Conservation (phyloP, 352 stramenopile species). For the Elongisporangium prolatum region DNA sequence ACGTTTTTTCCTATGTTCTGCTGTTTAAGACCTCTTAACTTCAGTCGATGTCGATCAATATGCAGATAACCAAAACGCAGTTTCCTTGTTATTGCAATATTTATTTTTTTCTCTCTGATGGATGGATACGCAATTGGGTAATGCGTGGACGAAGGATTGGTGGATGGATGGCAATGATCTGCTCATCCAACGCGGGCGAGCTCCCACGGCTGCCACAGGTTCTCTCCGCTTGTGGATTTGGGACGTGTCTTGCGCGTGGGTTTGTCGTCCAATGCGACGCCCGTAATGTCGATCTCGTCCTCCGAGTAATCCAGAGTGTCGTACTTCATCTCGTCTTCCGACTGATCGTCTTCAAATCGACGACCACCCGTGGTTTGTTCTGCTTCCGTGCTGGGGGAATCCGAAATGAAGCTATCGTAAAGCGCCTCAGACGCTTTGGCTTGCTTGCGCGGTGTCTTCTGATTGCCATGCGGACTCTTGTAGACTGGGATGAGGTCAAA, state of each 20-base stretch:
- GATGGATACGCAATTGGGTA: neutral
- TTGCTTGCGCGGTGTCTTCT: conserved; percentile 15
- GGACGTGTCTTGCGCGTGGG: conserved; percentile 6
- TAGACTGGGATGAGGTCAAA: neutral
- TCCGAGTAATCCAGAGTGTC: conserved; percentile 40
- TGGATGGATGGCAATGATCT: conserved; percentile 5
- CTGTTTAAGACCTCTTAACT: neutral
- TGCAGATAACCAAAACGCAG: conserved; percentile 1
- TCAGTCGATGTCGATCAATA: no score
- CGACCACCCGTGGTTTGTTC: neutral
- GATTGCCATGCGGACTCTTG: neutral
- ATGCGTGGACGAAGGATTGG: neutral
- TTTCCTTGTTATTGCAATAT: neutral
- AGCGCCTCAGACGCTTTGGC: conserved; percentile 5
- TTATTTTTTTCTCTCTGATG: neutral
- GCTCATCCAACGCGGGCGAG: conserved; percentile 41
- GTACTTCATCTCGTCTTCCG: conserved; percentile 38
- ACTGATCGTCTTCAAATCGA: neutral
- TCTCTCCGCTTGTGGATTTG: conserved; percentile 36
- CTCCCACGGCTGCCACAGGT: conserved; percentile 77
- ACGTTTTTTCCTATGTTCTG: neutral
- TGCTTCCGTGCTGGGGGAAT: conserved; percentile 2
- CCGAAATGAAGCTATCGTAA: conserved; percentile 42
- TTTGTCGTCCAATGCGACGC: conserved; percentile 40
- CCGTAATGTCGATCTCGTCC: conserved; percentile 69